Conservation (phyloP, 2,329 filamentous ascomycete genomes). For the Beauveria bassiana region DNA sequence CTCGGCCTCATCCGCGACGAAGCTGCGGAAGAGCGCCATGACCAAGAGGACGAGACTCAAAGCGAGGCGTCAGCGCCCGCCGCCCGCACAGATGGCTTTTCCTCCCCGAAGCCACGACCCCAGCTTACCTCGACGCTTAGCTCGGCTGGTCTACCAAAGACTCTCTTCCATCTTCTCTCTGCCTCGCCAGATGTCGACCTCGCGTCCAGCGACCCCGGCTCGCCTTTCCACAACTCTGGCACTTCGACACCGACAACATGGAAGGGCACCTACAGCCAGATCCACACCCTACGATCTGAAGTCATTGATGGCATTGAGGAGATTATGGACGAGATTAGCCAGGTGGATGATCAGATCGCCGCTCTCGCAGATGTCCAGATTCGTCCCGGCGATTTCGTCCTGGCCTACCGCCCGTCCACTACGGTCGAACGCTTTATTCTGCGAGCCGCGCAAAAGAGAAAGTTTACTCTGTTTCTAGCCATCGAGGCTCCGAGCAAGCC, state of each 20-base stretch:
- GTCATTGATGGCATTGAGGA: constrained; percentile 92
- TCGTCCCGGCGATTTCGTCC: constrained; percentile 83
- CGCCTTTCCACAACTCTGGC: constrained; percentile 41
- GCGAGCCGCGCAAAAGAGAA: constrained; percentile 79
- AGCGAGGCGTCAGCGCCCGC: constrained; percentile 36
- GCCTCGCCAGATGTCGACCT: constrained; percentile 49
- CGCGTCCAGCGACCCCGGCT: constrained; percentile 28
- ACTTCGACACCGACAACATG: constrained; percentile 41
- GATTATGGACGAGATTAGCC: constrained; percentile 88
- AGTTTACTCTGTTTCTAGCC: constrained; percentile 83
- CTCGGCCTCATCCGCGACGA: constrained; percentile 88
- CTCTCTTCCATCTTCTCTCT: constrained; percentile 82
- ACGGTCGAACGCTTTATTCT: constrained; percentile 87
- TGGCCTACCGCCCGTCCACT: constrained; percentile 78
- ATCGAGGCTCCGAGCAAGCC: constrained; percentile 46
- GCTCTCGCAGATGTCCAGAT: constrained; percentile 85
- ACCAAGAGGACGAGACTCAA: constrained; percentile 50
- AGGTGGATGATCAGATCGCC: constrained; percentile 89
- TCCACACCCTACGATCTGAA: constrained; percentile 74
- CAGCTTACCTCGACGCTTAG: constrained; percentile 46
- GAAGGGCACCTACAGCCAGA: constrained; percentile 31
- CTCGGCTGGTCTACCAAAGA: constrained; percentile 61
- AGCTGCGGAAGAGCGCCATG: constrained; percentile 70
- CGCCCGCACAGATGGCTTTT: constrained; percentile 25
- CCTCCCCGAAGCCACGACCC: constrained; percentile 48